Percentiles rank a stretch among this genome's conserved stretches.
Conservation (phyloP, 805 yeast genomes). For the Saccharomycopsis sp. region DNA sequence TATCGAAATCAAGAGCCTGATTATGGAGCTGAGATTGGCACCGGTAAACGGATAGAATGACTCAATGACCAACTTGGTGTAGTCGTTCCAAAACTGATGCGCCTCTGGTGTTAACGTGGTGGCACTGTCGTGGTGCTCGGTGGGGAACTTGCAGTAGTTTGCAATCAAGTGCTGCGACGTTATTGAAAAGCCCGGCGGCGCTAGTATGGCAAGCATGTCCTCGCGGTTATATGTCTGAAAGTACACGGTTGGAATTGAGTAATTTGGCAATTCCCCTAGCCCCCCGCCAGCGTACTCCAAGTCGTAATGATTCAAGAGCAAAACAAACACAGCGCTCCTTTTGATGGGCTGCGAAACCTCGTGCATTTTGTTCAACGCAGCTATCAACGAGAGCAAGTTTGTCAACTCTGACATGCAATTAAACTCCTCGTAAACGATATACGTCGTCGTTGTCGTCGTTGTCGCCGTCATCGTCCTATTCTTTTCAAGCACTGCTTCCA, state of each 20-base stretch:
- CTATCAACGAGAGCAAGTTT: constrained; percentile 1
- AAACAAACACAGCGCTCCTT: constrained; percentile 6
- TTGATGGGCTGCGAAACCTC: background rate
- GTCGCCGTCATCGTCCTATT: background rate
- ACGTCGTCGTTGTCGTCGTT: too few relatives aligned
- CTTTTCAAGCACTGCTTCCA: constrained; percentile 7
- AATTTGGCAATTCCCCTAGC: constrained; percentile 28
- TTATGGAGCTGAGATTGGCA: constrained; percentile 30
- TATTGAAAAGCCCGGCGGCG: constrained; percentile 23
- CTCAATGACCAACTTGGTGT: constrained; percentile 35
- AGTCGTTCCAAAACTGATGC: constrained; percentile 31
- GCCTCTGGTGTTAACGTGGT: constrained; percentile 13
- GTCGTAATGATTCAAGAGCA: constrained; percentile 12
- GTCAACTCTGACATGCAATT: constrained; percentile 6
- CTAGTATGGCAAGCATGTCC: constrained; percentile 29
- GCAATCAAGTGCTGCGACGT: constrained; percentile 21
- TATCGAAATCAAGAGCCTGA: too few relatives aligned
- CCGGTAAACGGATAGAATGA: constrained; percentile 34
- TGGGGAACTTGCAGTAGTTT: constrained; percentile 21
- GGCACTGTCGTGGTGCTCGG: too few relatives aligned
- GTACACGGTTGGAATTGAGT: constrained; percentile 30
- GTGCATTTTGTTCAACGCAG: constrained; percentile 8
- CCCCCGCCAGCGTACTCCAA: constrained; percentile 15
- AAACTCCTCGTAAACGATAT: constrained; percentile 10
- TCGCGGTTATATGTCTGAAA: constrained; percentile 30